A percentile compares a stretch with the other conserved stretches of the same genome.
phyloP scores from a whole-genome alignment of 2,329 filamentous ascomycete species.

The Gaeumannomyces sp. region DNA sequence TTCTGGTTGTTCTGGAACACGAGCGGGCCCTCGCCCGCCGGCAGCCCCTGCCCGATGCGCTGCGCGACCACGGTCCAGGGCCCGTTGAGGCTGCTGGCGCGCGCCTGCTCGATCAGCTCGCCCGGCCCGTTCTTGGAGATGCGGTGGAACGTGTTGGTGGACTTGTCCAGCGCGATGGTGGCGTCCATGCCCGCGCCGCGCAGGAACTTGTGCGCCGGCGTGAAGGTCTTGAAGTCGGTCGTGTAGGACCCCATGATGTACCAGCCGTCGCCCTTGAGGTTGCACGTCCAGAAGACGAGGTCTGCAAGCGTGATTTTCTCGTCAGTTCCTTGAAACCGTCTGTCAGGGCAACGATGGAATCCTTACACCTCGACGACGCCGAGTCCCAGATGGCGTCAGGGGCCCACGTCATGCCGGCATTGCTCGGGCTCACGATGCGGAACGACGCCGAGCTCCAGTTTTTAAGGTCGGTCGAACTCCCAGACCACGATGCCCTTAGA shows the following conservation, averaged over 20 bases:
- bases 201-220: slow-evolving; percentile 11
- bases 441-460: slow-evolving; percentile 44
- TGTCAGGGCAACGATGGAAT: not conserved
- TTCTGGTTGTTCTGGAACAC: slow-evolving; percentile 14
- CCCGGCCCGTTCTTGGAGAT: slow-evolving; percentile 16
- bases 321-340: not conserved
- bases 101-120: slow-evolving; percentile 14
- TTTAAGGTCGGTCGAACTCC: slow-evolving; percentile 43
- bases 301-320: slow-evolving; percentile 15
- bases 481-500: slow-evolving; percentile 42
- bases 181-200: slow-evolving; percentile 14
- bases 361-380: not conserved
- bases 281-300: slow-evolving; percentile 39
- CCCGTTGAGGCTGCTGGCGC: slow-evolving; percentile 11
- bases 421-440: slow-evolving; percentile 36
- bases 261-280: slow-evolving; percentile 14
- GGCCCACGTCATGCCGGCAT: slow-evolving; percentile 48
- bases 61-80: slow-evolving; percentile 13
- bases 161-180: slow-evolving; percentile 12
- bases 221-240: slow-evolving; percentile 15
- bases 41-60: slow-evolving; percentile 14
- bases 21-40: slow-evolving; percentile 16
- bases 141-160: slow-evolving; percentile 11
- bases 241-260: slow-evolving; percentile 14
- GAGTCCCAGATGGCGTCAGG: slow-evolving; percentile 46